Conservation (phyloP, 2,329 filamentous ascomycete genomes). For the Chaetomiaceae sp. region DNA sequence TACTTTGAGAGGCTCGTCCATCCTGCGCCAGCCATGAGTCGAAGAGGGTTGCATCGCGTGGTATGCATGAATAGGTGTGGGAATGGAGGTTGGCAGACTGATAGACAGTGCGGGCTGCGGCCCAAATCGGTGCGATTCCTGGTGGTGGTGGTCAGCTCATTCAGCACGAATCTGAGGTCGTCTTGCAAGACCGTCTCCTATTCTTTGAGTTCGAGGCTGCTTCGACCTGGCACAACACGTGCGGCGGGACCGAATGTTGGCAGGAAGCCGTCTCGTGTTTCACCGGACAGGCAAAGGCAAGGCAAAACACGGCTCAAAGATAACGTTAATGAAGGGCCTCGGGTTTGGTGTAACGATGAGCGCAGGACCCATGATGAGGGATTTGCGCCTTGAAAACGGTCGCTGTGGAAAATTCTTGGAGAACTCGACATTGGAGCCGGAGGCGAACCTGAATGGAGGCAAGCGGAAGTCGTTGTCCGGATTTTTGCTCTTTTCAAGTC, state of each 20-base stretch:
- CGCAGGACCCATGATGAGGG: not conserved
- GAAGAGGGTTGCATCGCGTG: constrained; percentile 13
- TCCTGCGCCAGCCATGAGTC: not conserved
- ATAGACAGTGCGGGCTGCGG: not conserved
- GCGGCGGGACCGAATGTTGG: constrained; percentile 4
- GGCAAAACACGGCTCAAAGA: constrained; percentile 26
- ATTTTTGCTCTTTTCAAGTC: not conserved
- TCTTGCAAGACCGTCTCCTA: not conserved
- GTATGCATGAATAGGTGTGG: not conserved
- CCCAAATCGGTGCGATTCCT: constrained; percentile 24
- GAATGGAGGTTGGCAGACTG: not conserved
- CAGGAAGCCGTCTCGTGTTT: constrained; percentile 10
- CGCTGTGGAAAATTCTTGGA: not conserved
- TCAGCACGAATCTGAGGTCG: not conserved
- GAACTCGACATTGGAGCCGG: not conserved
- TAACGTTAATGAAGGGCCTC: constrained; percentile 16
- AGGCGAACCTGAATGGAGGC: not conserved
- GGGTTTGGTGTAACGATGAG: constrained; percentile 13
- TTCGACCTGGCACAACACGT: not conserved
- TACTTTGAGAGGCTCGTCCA: not conserved
- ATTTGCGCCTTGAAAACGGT: no score
- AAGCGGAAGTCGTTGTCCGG: constrained; percentile 13
- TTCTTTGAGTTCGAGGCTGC: not conserved
- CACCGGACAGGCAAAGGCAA: constrained; percentile 14
- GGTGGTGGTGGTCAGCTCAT: constrained; percentile 3